phyloP scores from a whole-genome alignment of 2,329 filamentous ascomycete genomes.

The Keithomyces neogunnii region DNA sequence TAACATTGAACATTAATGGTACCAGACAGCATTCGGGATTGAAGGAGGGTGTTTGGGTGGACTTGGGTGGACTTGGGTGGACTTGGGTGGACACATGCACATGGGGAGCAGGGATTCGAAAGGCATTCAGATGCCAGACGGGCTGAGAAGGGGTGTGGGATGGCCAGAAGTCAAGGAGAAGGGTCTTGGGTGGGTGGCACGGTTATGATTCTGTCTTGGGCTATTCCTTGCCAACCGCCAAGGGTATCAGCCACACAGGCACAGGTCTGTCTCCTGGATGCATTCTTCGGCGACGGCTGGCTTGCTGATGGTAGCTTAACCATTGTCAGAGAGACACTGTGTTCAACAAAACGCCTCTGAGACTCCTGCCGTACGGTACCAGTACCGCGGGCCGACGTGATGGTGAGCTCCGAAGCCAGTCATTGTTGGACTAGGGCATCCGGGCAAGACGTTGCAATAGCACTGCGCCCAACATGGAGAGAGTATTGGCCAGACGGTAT shows the following conservation, averaged over 20 bases:
- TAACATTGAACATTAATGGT: neutral
- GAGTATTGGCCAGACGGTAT: too few relatives aligned
- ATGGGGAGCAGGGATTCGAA: slow-evolving; percentile 6
- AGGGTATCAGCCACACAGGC: neutral
- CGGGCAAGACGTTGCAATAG: too few relatives aligned
- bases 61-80: neutral
- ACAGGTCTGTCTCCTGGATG: neutral
- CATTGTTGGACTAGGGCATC: too few relatives aligned
- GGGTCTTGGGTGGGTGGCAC: neutral
- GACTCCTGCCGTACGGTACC: neutral
- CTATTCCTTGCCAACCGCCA: neutral
- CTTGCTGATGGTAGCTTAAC: neutral
- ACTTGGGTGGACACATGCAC: neutral
- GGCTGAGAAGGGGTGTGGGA: slow-evolving; percentile 1
- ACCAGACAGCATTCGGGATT: neutral
- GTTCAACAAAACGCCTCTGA: neutral
- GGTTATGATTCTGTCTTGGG: neutral
- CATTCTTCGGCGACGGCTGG: neutral
- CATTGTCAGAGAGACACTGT: neutral
- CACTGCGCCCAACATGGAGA: too few relatives aligned
- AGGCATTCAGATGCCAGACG: neutral
- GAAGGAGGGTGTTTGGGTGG: neutral
- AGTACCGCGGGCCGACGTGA: neutral
- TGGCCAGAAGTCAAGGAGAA: neutral
- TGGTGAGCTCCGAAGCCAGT: too few relatives aligned